Conservation (phyloP, 495 filamentous ascomycete species). For the Chaetomium cochliodes region DNA sequence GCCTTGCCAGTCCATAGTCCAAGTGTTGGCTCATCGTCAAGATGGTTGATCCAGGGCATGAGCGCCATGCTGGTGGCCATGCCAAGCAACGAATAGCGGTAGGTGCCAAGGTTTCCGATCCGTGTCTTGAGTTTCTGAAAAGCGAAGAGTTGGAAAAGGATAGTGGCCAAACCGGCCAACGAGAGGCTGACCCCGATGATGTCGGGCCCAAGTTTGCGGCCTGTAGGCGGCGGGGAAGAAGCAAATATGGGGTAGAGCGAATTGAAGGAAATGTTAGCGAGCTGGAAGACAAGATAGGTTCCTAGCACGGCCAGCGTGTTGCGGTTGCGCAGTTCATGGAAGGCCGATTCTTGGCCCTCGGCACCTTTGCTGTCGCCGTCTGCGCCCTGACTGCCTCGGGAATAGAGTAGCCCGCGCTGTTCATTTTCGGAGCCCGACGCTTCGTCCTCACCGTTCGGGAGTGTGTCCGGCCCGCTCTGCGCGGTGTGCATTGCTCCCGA, state of each 20-base stretch:
- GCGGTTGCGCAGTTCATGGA: slow-evolving; percentile 62
- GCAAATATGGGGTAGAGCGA: slow-evolving; percentile 90
- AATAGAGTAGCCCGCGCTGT: slow-evolving; percentile 25
- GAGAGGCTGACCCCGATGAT: slow-evolving; percentile 85
- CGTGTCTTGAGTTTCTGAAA: slow-evolving; percentile 77
- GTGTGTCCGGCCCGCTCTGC: neutral
- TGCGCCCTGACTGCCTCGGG: slow-evolving; percentile 29
- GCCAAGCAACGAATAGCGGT: slow-evolving; percentile 73
- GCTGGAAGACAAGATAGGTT: slow-evolving; percentile 84
- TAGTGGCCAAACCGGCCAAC: slow-evolving; percentile 78
- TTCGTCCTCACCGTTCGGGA: neutral
- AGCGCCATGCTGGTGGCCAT: slow-evolving; percentile 80
- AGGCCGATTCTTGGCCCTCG: slow-evolving; percentile 42
- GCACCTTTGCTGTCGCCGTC: slow-evolving; percentile 32
- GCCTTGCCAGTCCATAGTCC: slow-evolving; percentile 55
- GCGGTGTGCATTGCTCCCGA: neutral
- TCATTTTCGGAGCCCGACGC: slow-evolving; percentile 32
- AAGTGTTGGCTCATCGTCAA: slow-evolving; percentile 45
- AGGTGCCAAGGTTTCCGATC: slow-evolving; percentile 81
- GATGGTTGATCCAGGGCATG: slow-evolving; percentile 88
- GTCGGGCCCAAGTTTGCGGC: slow-evolving; percentile 69
- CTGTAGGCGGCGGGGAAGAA: slow-evolving; percentile 67
- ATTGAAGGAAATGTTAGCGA: slow-evolving; percentile 86
- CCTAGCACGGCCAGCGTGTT: slow-evolving; percentile 76
- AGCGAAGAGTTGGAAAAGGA: slow-evolving; percentile 81